These are phyloP conservation scores for Pyropia yezoensis DNA, from an alignment of 23 red algal genomes.

Conservation along the genomic window DNA sequence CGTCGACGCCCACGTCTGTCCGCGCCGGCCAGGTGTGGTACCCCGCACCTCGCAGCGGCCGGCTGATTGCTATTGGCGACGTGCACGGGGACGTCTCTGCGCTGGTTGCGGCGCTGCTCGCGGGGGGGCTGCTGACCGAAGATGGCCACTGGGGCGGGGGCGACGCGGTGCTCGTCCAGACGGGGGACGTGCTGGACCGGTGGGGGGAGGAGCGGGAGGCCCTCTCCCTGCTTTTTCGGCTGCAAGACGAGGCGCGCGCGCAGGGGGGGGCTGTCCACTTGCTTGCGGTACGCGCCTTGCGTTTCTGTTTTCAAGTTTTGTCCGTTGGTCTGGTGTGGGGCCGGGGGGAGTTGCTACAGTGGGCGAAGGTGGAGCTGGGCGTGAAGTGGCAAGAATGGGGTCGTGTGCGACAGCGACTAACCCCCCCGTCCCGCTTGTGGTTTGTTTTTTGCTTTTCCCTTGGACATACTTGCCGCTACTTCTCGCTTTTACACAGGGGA, in stretches of 20 bases:
- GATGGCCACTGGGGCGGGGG: slow-evolving; percentile 59
- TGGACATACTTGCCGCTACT: slow-evolving; percentile 1
- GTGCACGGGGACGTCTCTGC: slow-evolving; percentile 89
- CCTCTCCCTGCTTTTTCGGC: slow-evolving; percentile 45
- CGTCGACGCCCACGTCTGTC: too few species aligned
- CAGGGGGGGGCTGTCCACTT: slow-evolving; percentile 77
- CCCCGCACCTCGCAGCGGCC: too few species aligned
- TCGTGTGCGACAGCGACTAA: too few species aligned
- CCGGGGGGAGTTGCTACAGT: too few species aligned
- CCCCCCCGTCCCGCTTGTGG: too few species aligned
- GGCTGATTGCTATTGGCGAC: slow-evolving; percentile 87
- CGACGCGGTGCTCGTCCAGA: slow-evolving; percentile 63
- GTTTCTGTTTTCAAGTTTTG: too few species aligned
- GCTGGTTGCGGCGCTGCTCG: slow-evolving; percentile 23
- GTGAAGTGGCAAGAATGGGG: too few species aligned
- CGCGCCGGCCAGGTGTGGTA: too few species aligned
- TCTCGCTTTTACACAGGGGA: not conserved
- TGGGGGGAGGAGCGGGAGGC: slow-evolving; percentile 68
- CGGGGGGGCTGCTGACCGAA: slow-evolving; percentile 38
- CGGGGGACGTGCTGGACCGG: slow-evolving; percentile 82
- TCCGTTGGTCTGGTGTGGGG: too few species aligned
- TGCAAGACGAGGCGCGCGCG: slow-evolving; percentile 52
- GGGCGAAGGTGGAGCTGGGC: too few species aligned
- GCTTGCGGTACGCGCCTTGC: too few species aligned
- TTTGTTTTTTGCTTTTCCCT: not conserved